A percentile compares a stretch with the other conserved stretches of the same genome.
Conservation (phyloP, 2,329 filamentous ascomycete species). For the Ophiostoma piceae region DNA sequence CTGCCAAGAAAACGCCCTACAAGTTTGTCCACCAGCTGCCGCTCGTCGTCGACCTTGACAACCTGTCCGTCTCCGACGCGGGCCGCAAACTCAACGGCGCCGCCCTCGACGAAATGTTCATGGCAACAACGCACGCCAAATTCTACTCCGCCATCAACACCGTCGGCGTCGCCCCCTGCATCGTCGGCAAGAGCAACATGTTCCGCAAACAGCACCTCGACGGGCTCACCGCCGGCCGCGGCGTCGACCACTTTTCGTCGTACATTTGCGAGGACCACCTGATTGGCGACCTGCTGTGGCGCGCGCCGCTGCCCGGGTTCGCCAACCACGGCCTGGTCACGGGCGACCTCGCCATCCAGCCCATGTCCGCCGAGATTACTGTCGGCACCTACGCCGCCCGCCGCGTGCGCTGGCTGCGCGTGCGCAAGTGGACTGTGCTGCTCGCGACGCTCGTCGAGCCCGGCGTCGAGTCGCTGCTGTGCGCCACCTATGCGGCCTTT, state of each 20-base stretch:
- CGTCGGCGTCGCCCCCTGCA: conserved; percentile 82
- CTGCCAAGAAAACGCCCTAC: conserved; percentile 47
- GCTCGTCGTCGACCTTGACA: conserved; percentile 64
- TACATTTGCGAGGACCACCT: conserved; percentile 98
- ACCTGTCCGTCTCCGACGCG: too few relatives aligned
- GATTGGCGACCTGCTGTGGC: conserved; percentile 89
- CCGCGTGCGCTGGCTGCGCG: conserved; percentile 82
- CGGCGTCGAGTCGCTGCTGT: conserved; percentile 82
- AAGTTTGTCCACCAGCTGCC: conserved; percentile 96
- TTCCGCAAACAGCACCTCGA: conserved; percentile 89
- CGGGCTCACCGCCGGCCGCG: conserved; percentile 59
- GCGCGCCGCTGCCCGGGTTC: conserved; percentile 53
- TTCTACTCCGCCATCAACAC: conserved; percentile 98
- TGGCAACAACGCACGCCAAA: conserved; percentile 89
- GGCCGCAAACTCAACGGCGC: conserved; percentile 50
- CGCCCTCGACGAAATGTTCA: conserved; percentile 87
- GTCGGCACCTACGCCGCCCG: conserved; percentile 71
- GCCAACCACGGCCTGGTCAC: conserved; percentile 76
- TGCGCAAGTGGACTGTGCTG: conserved; percentile 89
- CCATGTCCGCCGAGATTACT: conserved; percentile 62
- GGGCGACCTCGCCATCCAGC: conserved; percentile 85
- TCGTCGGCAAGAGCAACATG: conserved; percentile 98
- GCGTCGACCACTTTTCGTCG: conserved; percentile 87
- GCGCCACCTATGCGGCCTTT: conserved; percentile 73
- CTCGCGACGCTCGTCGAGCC: conserved; percentile 88